Evolutionary conservation across 306 rosid species (phyloP).

Genomic region (Prosopis cineraria): DNA sequence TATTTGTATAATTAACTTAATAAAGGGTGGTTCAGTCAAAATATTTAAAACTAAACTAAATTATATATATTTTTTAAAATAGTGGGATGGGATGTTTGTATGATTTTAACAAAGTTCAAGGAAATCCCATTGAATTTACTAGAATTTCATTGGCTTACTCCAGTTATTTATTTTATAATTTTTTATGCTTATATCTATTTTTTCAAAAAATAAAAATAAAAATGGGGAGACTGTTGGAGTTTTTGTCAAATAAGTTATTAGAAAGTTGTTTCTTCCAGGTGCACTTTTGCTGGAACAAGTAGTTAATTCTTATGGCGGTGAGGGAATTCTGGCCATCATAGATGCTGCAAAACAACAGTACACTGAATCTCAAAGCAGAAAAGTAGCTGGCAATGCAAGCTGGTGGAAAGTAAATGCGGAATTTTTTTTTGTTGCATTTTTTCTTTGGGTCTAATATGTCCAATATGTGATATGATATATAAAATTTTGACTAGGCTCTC

Average conservation of each 20-base stretch:
- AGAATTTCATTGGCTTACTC: background rate
- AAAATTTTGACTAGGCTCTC: slow-evolving; percentile 1
- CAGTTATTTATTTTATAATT: slow-evolving; percentile 19
- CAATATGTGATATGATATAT: slow-evolving; percentile 4
- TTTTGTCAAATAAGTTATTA: background rate
- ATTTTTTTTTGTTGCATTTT: slow-evolving; percentile 8
- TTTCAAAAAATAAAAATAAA: too few species aligned
- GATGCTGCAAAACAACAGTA: slow-evolving; percentile 68
- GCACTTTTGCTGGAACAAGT: slow-evolving; percentile 87
- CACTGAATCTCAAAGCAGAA: slow-evolving; percentile 68
- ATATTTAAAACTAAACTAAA: background rate
- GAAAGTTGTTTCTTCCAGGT: slow-evolving; percentile 55
- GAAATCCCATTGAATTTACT: background rate
- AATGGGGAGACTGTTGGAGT: background rate
- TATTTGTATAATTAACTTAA: background rate
- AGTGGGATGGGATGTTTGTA: background rate
- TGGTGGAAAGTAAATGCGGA: slow-evolving; percentile 91
- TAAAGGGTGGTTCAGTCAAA: background rate
- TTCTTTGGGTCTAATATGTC: slow-evolving; percentile 22
- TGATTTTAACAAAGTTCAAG: background rate
- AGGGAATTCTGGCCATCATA: slow-evolving; percentile 68
- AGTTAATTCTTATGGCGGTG: slow-evolving; percentile 55
- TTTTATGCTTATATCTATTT: background rate
- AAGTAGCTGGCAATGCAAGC: slow-evolving; percentile 59
- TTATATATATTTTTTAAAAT: background rate